Conservation (phyloP, 177 flowering plant species). For the Telopea speciosissima region DNA sequence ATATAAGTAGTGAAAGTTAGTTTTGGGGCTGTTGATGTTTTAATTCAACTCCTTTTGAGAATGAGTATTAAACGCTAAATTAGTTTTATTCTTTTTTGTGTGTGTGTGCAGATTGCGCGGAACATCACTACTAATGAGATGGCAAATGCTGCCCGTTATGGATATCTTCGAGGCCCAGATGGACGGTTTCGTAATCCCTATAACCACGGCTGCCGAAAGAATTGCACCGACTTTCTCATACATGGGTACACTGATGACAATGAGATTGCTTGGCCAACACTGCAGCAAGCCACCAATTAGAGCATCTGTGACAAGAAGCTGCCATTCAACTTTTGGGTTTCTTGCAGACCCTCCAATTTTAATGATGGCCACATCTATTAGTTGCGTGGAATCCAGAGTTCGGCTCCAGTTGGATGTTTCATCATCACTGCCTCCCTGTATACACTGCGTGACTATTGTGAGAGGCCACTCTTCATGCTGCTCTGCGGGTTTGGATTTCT, state of each 20-base stretch:
- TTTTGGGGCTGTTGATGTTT: neutral
- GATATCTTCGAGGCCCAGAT: conserved; percentile 79
- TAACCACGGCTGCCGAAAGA: conserved; percentile 80
- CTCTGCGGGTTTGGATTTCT: neutral
- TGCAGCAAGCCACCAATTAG: conserved; percentile 44
- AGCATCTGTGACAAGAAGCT: neutral
- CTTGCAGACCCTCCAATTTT: neutral
- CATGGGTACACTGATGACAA: conserved; percentile 64
- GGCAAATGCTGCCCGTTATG: conserved; percentile 69
- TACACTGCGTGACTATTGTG: neutral
- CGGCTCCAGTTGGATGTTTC: neutral
- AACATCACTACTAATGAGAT: conserved; percentile 90
- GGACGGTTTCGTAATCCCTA: conserved; percentile 86
- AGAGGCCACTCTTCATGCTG: neutral
- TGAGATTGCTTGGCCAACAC: conserved; percentile 69
- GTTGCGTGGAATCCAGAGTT: neutral
- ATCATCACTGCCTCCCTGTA: neutral
- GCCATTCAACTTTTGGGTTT: neutral
- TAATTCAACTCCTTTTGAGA: neutral
- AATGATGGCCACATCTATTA: neutral
- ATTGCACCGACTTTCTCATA: conserved; percentile 78
- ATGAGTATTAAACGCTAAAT: neutral
- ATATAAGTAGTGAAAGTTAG: neutral
- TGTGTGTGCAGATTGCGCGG: conserved; percentile 66
- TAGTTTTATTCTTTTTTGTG: neutral